Base-by-base conservation (phyloP, 2,329 filamentous ascomycete genomes). In the Elsinoe necatrix region DNA sequence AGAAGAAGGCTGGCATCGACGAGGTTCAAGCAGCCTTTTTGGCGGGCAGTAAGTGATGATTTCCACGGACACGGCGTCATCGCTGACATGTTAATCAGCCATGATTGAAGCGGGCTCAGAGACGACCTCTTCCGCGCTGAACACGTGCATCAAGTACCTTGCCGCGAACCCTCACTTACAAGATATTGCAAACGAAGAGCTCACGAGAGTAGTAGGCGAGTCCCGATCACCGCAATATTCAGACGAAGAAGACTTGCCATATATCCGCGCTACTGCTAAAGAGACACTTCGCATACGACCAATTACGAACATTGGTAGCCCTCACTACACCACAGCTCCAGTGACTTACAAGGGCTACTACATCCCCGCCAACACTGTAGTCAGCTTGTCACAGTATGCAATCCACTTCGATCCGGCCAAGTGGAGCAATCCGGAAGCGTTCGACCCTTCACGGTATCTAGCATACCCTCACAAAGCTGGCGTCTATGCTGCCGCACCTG, bases 21-120 rank as follows among this genome's bases (percentile, higher is more conserved):
- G 68, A 71, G 42, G 61, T 69, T 2, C 67, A 71, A 58, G 67
- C 66, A 2, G 67, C 68, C 1, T 71, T 68, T 42, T 58, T 71
- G 3, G 68, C 69, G 0, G 68, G 69, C 5, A 66, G 63, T 56
- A 20, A 31, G 54, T 39, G 4, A 20, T 5, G 2, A 11, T 23
- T 23, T 21, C 27, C 18, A 5, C 8, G 37, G 4, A 21, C n/a
- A 48, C 14, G 14, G 9, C 42, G 35, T 3, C 9, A 43, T 21
- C 2, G 41, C 42, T 56, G 20, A 56, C 37, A 20, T 12, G 2
- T 8, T 18, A 23, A 16, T 1, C 25, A 56, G 54, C 54, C 14
- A 63, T 70, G 54, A 66, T 73, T 8, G 73, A 74, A 60, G 72
- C 71, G 1, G 72, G 73, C 2, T 69, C 63, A 18, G 68, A 71